Percentiles rank a stretch among this genome's conserved stretches.
Evolutionary conservation across 169 alveolate species (phyloP).

Genomic region (Plasmodium berghei): DNA sequence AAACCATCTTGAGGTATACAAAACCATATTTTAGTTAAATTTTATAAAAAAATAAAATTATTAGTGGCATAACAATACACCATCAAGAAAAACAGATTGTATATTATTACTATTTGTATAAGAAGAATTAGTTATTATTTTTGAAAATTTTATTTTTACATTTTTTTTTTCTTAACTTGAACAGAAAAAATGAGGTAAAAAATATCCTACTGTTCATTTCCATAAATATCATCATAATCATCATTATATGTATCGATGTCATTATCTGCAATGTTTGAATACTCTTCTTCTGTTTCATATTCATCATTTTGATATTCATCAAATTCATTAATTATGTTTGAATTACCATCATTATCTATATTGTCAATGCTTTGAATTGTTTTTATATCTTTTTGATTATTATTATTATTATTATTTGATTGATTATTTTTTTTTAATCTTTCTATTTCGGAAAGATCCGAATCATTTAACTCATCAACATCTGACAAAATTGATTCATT

Average conservation of each 20-base stretch:
- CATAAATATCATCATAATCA: constrained; percentile 40
- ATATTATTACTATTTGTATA: too few relatives aligned
- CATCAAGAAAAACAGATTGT: too few relatives aligned
- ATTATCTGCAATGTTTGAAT: constrained; percentile 16
- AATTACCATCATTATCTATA: constrained; percentile 2
- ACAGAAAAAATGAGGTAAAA: too few relatives aligned
- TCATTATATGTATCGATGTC: constrained; percentile 61
- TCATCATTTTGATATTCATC: constrained; percentile 25
- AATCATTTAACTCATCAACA: not conserved
- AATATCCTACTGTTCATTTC: too few relatives aligned
- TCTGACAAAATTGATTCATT: not conserved
- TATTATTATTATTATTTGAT: not conserved
- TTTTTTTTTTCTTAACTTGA: not conserved
- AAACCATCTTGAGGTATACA: constrained; percentile 7
- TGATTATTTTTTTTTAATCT: constrained; percentile 20
- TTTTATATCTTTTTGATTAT: not conserved
- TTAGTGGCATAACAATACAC: too few relatives aligned
- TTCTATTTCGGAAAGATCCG: constrained; percentile 25
- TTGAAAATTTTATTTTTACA: not conserved
- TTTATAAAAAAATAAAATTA: not conserved
- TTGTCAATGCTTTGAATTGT: constrained; percentile 8
- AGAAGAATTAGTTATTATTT: not conserved
- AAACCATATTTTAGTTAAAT: constrained; percentile 23
- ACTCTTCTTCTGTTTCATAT: constrained; percentile 27
- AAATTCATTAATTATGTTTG: not conserved